Percentiles rank a stretch among this genome's conserved stretches.
phyloP scores from a whole-genome alignment of 805 yeast species.

The Nakazawaea ishiwadae region DNA sequence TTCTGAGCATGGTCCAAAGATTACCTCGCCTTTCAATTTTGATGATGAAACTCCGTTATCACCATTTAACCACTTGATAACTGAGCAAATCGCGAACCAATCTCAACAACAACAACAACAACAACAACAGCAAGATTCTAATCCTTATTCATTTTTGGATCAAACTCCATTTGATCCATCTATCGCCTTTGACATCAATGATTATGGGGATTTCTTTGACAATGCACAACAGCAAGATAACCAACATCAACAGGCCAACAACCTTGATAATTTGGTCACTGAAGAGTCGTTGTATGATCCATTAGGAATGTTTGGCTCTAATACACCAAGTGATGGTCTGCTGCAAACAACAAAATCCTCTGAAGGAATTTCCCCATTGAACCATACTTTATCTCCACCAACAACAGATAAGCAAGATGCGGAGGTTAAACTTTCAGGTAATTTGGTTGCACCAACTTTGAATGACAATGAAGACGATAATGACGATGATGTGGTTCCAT shows the following conservation, averaged over 20 bases:
- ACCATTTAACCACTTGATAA: slow-evolving; percentile 2
- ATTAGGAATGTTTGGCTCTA: slow-evolving; percentile 23
- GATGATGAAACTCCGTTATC: slow-evolving; percentile 3
- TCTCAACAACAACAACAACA: background rate
- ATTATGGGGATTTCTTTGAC: slow-evolving; percentile 7
- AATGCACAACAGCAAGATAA: background rate
- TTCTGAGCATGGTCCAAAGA: background rate
- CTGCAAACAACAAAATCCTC: too few relatives aligned
- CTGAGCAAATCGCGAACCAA: slow-evolving; percentile 1
- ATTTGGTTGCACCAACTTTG: background rate
- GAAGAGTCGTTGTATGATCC: slow-evolving; percentile 60
- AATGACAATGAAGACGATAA: background rate
- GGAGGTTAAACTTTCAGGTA: background rate
- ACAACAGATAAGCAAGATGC: slow-evolving; percentile 20
- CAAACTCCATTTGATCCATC: slow-evolving; percentile 48
- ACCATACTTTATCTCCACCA: slow-evolving; percentile 20
- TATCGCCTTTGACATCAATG: slow-evolving; percentile 36
- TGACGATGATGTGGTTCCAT: slow-evolving; percentile 53
- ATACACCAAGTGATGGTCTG: too few relatives aligned
- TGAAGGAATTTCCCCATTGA: slow-evolving; percentile 11
- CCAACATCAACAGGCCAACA: slow-evolving; percentile 6
- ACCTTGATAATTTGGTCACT: slow-evolving; percentile 36
- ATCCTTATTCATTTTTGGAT: slow-evolving; percentile 43
- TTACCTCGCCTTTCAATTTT: slow-evolving; percentile 10
- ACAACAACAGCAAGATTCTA: slow-evolving; percentile 17